Evolutionary conservation across 192 early-diverging fungal species (phyloP), one percentile per base, ranked within the genome.

Genomic region (Paraglomus brasilianum): DNA sequence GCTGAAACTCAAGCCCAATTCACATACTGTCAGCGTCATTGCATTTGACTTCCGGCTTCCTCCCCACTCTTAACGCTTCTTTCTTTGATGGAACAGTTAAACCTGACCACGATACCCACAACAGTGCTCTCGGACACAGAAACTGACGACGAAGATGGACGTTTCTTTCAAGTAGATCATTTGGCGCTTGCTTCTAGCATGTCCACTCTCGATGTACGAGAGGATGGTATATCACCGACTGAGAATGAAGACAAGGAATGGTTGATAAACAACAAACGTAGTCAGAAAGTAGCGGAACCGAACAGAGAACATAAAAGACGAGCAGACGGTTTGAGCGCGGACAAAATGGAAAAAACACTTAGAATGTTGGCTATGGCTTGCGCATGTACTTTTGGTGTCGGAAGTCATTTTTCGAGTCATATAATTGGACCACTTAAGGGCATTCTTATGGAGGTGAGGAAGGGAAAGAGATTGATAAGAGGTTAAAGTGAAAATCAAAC

Each of bases 381-480:
- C 55, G 78, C 78, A 0, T 73, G 70, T 41, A 53, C 76, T 47
- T 72, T 80, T 36, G 78, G 78, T 7, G 81, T 92, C 58, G 89
- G 89, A 44, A 88, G 83, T 42, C 91, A 92, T 75, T 92, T 86
- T 75, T 86, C 88, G 14, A 80, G 83, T 19, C 91, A 91, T 49
- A 88, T 89, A 48, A 79, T 90, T 21, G 86, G 91, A 5, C 87
- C 88, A 9, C 72, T 92, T 70, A 92, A 92, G 62, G 83, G 85
- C 50, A 90, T 87, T 8, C 77, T 92, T 49, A 92, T 91, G 66
- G 83, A 90, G 81, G 90, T 88, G 85, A 30, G 30, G 30, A 30
- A 30, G 30, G 30, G 71, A 70, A 19, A 48, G 41, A 48, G 24
- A 14, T 38, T 1, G 30, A 13, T 36, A n/a, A 36, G 41, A 59